Evolutionary conservation across 2,329 filamentous ascomycete genomes (phyloP).

Genomic region (Claviceps humidiphila): DNA sequence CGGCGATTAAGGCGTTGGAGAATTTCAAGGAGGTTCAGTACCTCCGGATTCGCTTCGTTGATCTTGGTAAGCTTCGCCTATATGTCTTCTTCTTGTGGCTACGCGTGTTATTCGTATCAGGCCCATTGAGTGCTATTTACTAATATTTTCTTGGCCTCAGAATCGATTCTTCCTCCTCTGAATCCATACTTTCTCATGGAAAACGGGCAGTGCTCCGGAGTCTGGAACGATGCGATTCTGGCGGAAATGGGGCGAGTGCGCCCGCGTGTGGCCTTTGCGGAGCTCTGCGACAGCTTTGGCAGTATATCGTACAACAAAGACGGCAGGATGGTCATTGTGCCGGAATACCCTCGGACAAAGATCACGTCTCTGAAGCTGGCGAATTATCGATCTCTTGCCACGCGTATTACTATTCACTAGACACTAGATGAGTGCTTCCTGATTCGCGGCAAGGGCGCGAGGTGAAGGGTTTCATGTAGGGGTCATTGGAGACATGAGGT

Average conservation of each 20-base stretch:
- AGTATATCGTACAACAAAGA: constrained; percentile 46
- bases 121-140: neutral
- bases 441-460: too few species aligned
- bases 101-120: neutral
- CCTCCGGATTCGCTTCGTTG: constrained; percentile 61
- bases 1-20: constrained; percentile 47
- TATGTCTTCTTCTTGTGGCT: neutral
- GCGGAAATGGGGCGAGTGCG: constrained; percentile 44
- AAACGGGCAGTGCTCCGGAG: constrained; percentile 48
- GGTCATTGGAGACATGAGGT: too few species aligned
- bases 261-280: constrained; percentile 44
- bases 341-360: constrained; percentile 38
- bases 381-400: constrained; percentile 40
- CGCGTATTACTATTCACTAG: constrained; percentile 24
- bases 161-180: constrained; percentile 55
- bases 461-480: too few species aligned
- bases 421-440: neutral
- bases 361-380: constrained; percentile 43
- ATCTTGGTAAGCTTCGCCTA: constrained; percentile 39
- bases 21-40: constrained; percentile 46
- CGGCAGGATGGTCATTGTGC: constrained; percentile 41
- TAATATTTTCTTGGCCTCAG: constrained; percentile 21
- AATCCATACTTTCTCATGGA: constrained; percentile 61
- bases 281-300: constrained; percentile 51
- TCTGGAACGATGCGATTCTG: constrained; percentile 60